Evolutionary conservation across 345 rosid species (phyloP).

Genomic region (Kandelia obovata): DNA sequence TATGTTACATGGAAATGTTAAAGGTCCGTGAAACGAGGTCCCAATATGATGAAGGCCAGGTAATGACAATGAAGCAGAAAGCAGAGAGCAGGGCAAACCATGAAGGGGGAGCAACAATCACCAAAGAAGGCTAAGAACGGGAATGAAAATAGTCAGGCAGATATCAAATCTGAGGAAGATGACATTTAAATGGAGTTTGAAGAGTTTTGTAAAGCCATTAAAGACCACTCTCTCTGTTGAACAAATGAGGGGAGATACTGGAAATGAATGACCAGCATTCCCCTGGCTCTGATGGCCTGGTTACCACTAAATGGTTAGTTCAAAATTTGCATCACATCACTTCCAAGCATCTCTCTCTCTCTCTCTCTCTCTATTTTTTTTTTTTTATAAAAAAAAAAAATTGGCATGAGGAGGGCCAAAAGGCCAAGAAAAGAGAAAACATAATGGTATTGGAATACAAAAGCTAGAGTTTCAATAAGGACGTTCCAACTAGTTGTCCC

Average conservation of each 20-base stretch:
- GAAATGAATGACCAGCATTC: constrained; percentile 57
- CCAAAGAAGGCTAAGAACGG: constrained; percentile 57
- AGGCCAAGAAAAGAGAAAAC: too few species aligned
- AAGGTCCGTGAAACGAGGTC: constrained; percentile 82
- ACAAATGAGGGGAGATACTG: constrained; percentile 60
- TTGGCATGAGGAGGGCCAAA: too few species aligned
- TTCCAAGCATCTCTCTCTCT: too few species aligned
- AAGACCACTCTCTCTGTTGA: constrained; percentile 46
- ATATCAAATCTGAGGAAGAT: constrained; percentile 28
- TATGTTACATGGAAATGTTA: background rate
- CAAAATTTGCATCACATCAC: background rate
- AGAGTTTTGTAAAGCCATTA: constrained; percentile 47
- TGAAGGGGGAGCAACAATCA: constrained; percentile 38
- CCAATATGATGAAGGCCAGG: constrained; percentile 58
- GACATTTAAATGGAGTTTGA: constrained; percentile 39
- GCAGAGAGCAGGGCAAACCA: constrained; percentile 62
- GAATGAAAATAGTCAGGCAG: constrained; percentile 8
- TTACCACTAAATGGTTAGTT: constrained; percentile 40
- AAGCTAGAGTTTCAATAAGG: too few species aligned
- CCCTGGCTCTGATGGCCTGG: constrained; percentile 40
- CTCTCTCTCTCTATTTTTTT: too few species aligned
- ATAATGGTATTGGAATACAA: too few species aligned
- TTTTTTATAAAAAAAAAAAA: too few species aligned
- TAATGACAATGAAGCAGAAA: constrained; percentile 74
- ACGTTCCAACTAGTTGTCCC: too few species aligned